Base-by-base conservation (phyloP, 306 rosid species). In the Vachellia pachyceras region DNA sequence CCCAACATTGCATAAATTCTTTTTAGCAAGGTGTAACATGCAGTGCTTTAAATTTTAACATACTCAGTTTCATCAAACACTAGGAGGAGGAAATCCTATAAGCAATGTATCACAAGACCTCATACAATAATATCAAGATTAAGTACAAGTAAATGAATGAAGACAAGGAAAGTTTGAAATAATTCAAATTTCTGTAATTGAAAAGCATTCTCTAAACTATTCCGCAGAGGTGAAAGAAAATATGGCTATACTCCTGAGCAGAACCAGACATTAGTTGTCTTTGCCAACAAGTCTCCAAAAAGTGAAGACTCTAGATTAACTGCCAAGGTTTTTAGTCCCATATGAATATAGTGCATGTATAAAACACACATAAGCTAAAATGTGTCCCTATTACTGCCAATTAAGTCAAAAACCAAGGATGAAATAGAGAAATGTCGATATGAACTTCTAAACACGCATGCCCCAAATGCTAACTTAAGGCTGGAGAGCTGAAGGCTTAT, bases 171-270 rank as follows among this genome's bases (percentile, higher is more conserved):
- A 75, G 69, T 79, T 69, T 69, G 76, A 29, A 61, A 74, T n/a
- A 69, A 46, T 23, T 57, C 80, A 37, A 73, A 67, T n/a, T 50
- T 3, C 40, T 66, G 64, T 14, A 22, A 65, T 54, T 54, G 83
- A 46, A 55, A 79, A 69, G 35, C 69, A 83, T 58, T 74, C 68
- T 67, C 52, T 36, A 79, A 83, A 25, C 35, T 18, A 37, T 5
- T 10, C 39, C 77, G 55, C 6, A 44, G 61, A 37, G 44, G 47
- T 74, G 22, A 10, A 65, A 73, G 45, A 54, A 37, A 35, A 72
- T 25, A 20, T 64, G 63, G 46, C 45, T 77, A 57, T 52, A 63
- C 1, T 18, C 12, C 49, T 74, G 20, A 17, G 45, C 37, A 65
- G 47, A 66, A 74, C 39, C 75, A 20, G 54, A 47, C 23, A 29